Evolutionary conservation across 257 asterid genomes (phyloP).

Genomic region (Penstemon newberryi): DNA sequence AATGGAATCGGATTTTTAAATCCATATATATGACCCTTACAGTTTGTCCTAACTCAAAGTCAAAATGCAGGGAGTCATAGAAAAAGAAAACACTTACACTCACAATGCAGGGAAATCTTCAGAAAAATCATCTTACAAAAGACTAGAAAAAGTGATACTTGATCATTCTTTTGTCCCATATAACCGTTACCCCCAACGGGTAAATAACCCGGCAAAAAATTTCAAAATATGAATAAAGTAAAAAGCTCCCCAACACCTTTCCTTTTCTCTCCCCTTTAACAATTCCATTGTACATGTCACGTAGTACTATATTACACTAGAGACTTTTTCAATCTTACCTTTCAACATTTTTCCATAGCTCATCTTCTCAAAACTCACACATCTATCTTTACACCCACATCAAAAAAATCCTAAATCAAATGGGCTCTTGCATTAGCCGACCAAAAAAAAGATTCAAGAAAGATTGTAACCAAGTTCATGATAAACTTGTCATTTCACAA

Average conservation of each 20-base stretch:
- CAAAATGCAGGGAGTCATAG: neutral
- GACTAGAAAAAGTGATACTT: conserved; percentile 18
- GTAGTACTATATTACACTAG: conserved; percentile 14
- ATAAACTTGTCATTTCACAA: conserved; percentile 62
- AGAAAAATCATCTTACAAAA: neutral
- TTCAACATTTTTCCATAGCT: conserved; percentile 16
- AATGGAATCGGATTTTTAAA: no score
- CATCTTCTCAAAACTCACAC: conserved; percentile 3
- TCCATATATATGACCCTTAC: no score
- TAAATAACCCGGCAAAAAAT: conserved; percentile 48
- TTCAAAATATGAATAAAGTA: conserved; percentile 52
- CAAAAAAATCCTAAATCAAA: conserved; percentile 12
- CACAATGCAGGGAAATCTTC: neutral
- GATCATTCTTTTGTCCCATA: conserved; percentile 34
- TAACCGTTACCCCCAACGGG: conserved; percentile 68
- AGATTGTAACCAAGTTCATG: conserved; percentile 44
- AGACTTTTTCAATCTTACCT: conserved; percentile 10
- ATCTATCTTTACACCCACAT: neutral
- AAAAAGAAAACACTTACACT: neutral
- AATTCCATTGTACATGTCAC: conserved; percentile 22
- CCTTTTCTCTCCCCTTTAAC: conserved; percentile 31
- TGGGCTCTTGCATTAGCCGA: conserved; percentile 87
- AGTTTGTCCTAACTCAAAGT: neutral
- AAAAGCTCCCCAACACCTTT: conserved; percentile 32
- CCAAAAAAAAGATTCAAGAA: conserved; percentile 46